phyloP scores from a whole-genome alignment of 495 filamentous ascomycete genomes.

The Neurospora sublineolata region DNA sequence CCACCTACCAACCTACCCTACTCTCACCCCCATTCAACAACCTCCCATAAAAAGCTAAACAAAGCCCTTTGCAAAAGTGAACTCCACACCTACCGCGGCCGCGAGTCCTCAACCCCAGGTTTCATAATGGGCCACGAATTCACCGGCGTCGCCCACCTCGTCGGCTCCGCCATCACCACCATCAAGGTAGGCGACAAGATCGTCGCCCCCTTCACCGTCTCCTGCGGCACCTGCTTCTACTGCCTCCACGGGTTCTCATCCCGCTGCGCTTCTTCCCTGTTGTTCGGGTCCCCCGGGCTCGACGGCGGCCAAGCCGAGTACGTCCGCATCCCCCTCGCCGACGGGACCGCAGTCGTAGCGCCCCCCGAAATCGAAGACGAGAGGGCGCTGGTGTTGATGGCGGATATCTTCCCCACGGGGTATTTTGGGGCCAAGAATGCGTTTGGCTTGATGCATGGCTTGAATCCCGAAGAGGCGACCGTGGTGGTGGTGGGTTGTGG shows the following conservation, averaged over 20 bases:
- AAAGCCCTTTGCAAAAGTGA: slow-evolving; percentile 43
- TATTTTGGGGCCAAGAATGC: slow-evolving; percentile 83
- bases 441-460: slow-evolving; percentile 52
- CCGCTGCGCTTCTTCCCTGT: slow-evolving; percentile 59
- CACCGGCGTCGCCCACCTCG: slow-evolving; percentile 59
- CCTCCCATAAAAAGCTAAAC: no score
- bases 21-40: not conserved
- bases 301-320: slow-evolving; percentile 91
- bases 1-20: no score
- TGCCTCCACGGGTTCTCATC: slow-evolving; percentile 74
- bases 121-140: slow-evolving; percentile 69
- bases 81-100: slow-evolving; percentile 79
- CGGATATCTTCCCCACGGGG: slow-evolving; percentile 78
- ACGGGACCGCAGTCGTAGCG: slow-evolving; percentile 68
- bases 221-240: slow-evolving; percentile 84
- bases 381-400: slow-evolving; percentile 76
- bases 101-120: slow-evolving; percentile 44
- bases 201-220: slow-evolving; percentile 76
- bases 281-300: slow-evolving; percentile 64
- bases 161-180: slow-evolving; percentile 55
- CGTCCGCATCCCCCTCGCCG: slow-evolving; percentile 75
- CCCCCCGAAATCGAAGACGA: slow-evolving; percentile 59
- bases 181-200: slow-evolving; percentile 68
- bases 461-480: slow-evolving; percentile 37
- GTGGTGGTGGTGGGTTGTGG: slow-evolving; percentile 85